Conservation (phyloP, 164 flowering plant genomes). For the Vitis rotundifolia region DNA sequence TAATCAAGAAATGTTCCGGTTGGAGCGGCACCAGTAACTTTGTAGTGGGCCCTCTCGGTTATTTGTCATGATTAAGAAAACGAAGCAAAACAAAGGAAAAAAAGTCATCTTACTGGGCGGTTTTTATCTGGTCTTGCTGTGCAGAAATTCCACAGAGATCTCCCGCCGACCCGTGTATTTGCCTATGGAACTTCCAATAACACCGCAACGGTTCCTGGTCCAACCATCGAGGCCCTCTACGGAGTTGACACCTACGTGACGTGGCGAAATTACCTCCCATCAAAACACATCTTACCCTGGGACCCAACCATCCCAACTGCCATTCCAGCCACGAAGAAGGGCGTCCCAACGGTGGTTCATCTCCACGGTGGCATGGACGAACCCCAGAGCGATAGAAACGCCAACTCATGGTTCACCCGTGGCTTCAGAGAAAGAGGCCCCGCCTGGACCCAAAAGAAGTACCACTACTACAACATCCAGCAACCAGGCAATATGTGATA, state of each 20-base stretch:
- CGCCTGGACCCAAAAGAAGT: conserved; percentile 31
- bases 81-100: too few species aligned
- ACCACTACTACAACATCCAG: conserved; percentile 35
- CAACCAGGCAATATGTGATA: conserved; percentile 54
- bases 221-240: conserved; percentile 47
- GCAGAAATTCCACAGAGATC: conserved; percentile 79
- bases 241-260: conserved; percentile 35
- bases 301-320: conserved; percentile 54
- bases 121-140: not conserved
- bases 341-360: conserved; percentile 55
- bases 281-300: conserved; percentile 52
- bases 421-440: conserved; percentile 37
- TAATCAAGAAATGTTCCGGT: too few species aligned
- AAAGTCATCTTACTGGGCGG: not conserved
- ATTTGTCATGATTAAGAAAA: not conserved
- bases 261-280: conserved; percentile 53
- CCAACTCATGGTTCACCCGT: conserved; percentile 49
- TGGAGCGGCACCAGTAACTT: too few species aligned
- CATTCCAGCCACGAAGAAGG: conserved; percentile 16
- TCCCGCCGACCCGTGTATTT: conserved; percentile 44
- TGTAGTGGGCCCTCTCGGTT: not conserved
- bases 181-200: conserved; percentile 39
- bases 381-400: conserved; percentile 43
- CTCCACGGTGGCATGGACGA: conserved; percentile 47
- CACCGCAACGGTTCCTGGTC: conserved; percentile 50